Evolutionary conservation across 177 flowering plant species (phyloP).

Genomic region (Telopea speciosissima): DNA sequence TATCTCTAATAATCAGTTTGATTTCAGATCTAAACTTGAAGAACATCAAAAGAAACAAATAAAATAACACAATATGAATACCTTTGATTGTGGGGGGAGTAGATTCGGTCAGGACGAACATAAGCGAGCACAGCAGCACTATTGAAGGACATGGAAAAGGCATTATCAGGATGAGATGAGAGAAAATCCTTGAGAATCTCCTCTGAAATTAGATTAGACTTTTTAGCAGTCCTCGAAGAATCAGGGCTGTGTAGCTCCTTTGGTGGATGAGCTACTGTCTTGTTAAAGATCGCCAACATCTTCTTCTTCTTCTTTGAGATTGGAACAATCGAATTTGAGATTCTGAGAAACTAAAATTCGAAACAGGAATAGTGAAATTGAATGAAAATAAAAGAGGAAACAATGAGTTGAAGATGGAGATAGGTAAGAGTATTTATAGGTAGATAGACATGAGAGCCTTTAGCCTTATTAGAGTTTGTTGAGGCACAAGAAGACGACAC

Average conservation of each 20-base stretch:
- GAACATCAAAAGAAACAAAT: no score
- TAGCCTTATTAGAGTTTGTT: no score
- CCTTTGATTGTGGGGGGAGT: constrained; percentile 36
- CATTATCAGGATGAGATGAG: constrained; percentile 41
- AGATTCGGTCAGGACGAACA: constrained; percentile 21
- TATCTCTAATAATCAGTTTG: no score
- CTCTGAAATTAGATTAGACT: constrained; percentile 54
- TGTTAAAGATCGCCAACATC: constrained; percentile 89
- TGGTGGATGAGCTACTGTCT: constrained; percentile 76
- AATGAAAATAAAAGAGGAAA: neutral
- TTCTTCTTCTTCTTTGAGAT: neutral
- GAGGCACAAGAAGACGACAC: no score
- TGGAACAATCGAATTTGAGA: no score
- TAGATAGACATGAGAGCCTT: no score
- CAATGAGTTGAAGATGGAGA: no score
- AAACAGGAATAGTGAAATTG: neutral
- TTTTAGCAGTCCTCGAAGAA: constrained; percentile 25
- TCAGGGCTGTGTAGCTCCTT: constrained; percentile 82
- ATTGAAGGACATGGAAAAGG: constrained; percentile 51
- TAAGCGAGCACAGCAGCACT: constrained; percentile 64
- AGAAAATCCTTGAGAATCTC: constrained; percentile 60
- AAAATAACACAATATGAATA: constrained; percentile 4
- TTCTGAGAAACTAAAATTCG: no score
- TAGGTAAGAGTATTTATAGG: no score
- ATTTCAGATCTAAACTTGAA: no score